Percentiles rank a stretch among this genome's conserved stretches.
These are phyloP conservation scores for Calycina marina DNA, from an alignment of 2,329 filamentous ascomycete genomes.

Conservation along the genomic window DNA sequence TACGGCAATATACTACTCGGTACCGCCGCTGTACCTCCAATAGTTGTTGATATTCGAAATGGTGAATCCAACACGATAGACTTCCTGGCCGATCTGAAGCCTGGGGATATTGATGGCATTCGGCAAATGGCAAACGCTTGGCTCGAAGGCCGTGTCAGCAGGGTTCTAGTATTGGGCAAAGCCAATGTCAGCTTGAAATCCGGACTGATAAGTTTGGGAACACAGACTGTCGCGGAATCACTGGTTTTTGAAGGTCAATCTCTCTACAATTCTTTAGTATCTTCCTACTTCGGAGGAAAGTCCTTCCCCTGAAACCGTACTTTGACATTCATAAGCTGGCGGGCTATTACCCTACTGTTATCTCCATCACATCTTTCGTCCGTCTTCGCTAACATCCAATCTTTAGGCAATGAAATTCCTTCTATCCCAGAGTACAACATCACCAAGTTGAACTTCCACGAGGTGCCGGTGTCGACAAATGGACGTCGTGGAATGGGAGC, in stretches of 20 bases:
- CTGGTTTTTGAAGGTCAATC: slow-evolving; percentile 72
- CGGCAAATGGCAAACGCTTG: slow-evolving; percentile 76
- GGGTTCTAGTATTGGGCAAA: slow-evolving; percentile 58
- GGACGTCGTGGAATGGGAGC: slow-evolving; percentile 53
- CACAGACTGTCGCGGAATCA: slow-evolving; percentile 58
- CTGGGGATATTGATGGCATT: slow-evolving; percentile 64
- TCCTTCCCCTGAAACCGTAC: slow-evolving; percentile 24
- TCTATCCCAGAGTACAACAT: slow-evolving; percentile 71
- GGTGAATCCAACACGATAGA: slow-evolving; percentile 66
- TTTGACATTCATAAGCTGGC: slow-evolving; percentile 5
- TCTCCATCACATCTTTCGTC: too few relatives aligned
- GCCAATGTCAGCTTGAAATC: slow-evolving; percentile 62
- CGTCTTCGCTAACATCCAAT: slow-evolving; percentile 15
- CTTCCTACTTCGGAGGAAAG: slow-evolving; percentile 47
- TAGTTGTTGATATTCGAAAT: slow-evolving; percentile 65
- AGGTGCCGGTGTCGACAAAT: slow-evolving; percentile 40
- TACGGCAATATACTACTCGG: slow-evolving; percentile 68
- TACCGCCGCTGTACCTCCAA: slow-evolving; percentile 57
- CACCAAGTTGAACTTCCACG: slow-evolving; percentile 63
- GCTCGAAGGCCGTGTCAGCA: slow-evolving; percentile 62
- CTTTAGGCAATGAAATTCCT: slow-evolving; percentile 53
- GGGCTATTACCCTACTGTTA: too few relatives aligned
- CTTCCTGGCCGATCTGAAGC: slow-evolving; percentile 60
- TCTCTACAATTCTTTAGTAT: slow-evolving; percentile 48
- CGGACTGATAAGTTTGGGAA: slow-evolving; percentile 66